phyloP scores from a whole-genome alignment of 108 stramenopile genomes.

The Mediolabrus comicus region DNA sequence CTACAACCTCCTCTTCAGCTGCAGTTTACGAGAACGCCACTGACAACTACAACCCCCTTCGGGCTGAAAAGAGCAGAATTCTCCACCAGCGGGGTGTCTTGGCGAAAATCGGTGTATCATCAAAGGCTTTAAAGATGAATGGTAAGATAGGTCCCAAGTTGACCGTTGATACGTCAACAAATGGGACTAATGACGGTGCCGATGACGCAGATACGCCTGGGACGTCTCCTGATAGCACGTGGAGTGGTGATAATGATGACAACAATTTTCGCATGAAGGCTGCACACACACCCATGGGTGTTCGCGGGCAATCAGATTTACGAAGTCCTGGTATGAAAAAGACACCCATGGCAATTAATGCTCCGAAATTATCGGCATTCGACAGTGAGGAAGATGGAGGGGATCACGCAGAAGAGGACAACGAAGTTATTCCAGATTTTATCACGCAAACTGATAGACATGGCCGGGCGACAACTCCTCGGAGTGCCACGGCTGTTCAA shows the following conservation, averaged over 20 bases:
- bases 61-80: background rate
- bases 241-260: background rate
- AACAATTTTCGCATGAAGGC: background rate
- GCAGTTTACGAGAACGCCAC: background rate
- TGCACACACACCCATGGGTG: constrained; percentile 12
- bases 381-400: background rate
- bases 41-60: background rate
- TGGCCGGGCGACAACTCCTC: constrained; percentile 77
- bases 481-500: constrained; percentile 57
- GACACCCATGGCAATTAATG: constrained; percentile 49
- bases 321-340: constrained; percentile 75
- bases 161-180: background rate
- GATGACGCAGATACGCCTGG: background rate
- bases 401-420: constrained; percentile 16
- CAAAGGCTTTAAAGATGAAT: background rate
- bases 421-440: constrained; percentile 71
- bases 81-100: background rate
- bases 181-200: background rate
- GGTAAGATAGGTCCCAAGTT: background rate
- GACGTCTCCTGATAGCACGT: background rate
- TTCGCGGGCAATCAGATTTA: constrained; percentile 63
- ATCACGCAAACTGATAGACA: constrained; percentile 86
- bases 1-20: no score
- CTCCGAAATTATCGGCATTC: constrained; percentile 8
- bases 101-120: background rate